Evolutionary conservation across 2,329 filamentous ascomycete species (phyloP), one percentile per base, ranked within the genome.

Genomic region (Botrytis sinoallii): DNA sequence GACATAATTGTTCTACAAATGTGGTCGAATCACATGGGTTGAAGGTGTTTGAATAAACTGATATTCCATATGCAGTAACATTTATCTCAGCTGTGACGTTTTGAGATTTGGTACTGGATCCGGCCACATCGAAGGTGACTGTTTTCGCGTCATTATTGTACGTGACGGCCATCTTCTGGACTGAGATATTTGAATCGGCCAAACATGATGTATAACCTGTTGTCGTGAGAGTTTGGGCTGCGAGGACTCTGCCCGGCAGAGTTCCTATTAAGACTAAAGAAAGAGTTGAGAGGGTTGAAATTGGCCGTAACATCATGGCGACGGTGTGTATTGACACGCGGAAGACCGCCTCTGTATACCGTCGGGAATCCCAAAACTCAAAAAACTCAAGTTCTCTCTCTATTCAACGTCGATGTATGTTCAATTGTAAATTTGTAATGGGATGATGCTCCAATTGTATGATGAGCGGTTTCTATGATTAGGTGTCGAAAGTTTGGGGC

Each of bases 51-150:
- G 87, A 86, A 83, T 97, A 98, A 38, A 98, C 89, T 75, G 92
- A 83, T 74, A 89, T 89, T 74, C 96, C 96, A 80, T 98, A 98
- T 14, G 79, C 79, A 4, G 78, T 79, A 4, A 84, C 78, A 69
- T 77, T 78, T 60, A 79, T 48, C 25, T 84, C 85, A 22, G 94
- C 95, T 72, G 88, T 92, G 75, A 98, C 93, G 77, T 97, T 95
- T 82, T 96, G 93, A 77, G 87, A 83, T 81, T 88, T 88, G 71
- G 84, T 83, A 81, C 93, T 98, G 74, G 88, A 90, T 75, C 95
- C 96, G 48, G 91, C 89, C 35, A 98, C 88, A 81, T 98, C 90
- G 83, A 98, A 98, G 5, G 85, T 88, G 75, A 98, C 88, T 67
- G 87, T 88, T 81, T 92, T 90, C 75, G 90, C 90, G 74, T 88